A percentile compares a stretch with the other conserved stretches of the same genome.
These are phyloP conservation scores for Aspergillus sp. DNA, from an alignment of 2,329 filamentous ascomycete species.

Conservation along the genomic window DNA sequence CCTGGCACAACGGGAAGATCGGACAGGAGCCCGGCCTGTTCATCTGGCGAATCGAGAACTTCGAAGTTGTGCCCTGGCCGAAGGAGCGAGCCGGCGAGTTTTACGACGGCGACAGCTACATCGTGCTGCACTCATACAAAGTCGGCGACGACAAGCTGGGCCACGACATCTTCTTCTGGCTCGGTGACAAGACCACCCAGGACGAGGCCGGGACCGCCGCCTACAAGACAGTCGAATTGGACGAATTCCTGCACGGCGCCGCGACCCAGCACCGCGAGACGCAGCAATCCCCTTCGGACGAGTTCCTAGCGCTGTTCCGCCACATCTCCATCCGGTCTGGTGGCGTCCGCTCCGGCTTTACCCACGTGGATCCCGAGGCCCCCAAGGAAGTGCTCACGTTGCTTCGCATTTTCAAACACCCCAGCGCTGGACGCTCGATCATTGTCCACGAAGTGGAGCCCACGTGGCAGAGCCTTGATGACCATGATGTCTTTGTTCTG, in stretches of 20 bases:
- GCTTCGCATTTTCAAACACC: slow-evolving; percentile 63
- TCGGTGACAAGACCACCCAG: slow-evolving; percentile 63
- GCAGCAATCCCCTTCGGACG: slow-evolving; percentile 58
- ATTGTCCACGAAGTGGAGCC: slow-evolving; percentile 66
- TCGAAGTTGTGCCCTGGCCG: slow-evolving; percentile 63
- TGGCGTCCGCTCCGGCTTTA: slow-evolving; percentile 63
- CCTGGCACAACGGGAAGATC: slow-evolving; percentile 62
- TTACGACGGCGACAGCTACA: slow-evolving; percentile 68
- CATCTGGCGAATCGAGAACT: slow-evolving; percentile 68
- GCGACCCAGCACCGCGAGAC: slow-evolving; percentile 66
- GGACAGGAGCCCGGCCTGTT: slow-evolving; percentile 55
- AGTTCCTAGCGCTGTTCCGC: slow-evolving; percentile 62
- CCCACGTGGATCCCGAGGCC: slow-evolving; percentile 56
- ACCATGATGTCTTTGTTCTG: slow-evolving; percentile 65
- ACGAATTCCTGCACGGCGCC: slow-evolving; percentile 62
- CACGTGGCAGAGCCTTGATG: slow-evolving; percentile 61
- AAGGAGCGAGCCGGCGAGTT: slow-evolving; percentile 58
- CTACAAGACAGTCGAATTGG: slow-evolving; percentile 69
- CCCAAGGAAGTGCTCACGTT: slow-evolving; percentile 51
- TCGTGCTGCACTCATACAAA: slow-evolving; percentile 61
- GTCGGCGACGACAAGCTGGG: slow-evolving; percentile 50
- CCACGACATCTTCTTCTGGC: slow-evolving; percentile 71
- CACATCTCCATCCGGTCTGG: slow-evolving; percentile 60
- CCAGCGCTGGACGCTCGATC: slow-evolving; percentile 48
- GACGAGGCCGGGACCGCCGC: slow-evolving; percentile 69